Base-by-base conservation (phyloP, 768 basidiomycete genomes). In the Suillus placidus region DNA sequence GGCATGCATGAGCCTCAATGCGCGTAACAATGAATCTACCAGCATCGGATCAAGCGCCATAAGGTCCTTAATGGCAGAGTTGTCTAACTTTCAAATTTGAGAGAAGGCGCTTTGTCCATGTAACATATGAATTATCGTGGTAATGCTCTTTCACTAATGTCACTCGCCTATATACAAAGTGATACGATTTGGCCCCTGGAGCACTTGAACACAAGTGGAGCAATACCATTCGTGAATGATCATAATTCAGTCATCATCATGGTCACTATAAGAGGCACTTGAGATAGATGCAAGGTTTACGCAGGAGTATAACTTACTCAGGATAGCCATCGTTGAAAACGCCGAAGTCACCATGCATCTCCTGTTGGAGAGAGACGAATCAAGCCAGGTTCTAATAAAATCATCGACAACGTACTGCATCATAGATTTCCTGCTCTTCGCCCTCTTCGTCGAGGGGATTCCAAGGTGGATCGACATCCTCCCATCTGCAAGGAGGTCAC, bases 291-390 rank as follows among this genome's bases (percentile, higher is more conserved):
- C 20, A 35, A 55, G 5, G 20, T 35, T 55, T n/a, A 20, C 4
- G 34, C 54, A 55, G 10, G 54, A 35, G 54, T 35, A 20, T 35
- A 6, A n/a, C 54, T n/a, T n/a, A 55, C 54, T 55, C 54, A 1
- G 54, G 54, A 55, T 55, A 55, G 20, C 54, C 54, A 13, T 55
- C 34, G n/a, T 20, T n/a, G 54, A 55, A 55, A 55, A 55, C 32
- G 9, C 32, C 54, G 10, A 55, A 55, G 10, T 35, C 54, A 2
- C 34, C 54, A 34, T 55, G 34, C 54, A 55, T n/a, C 20, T 55
- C 54, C 54, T 55, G 34, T 35, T 43, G 20, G 13, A 40, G 20
- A n/a, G 43, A 20, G 9, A 20, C 20, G 6, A 6, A 35, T 34
- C 34, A 55, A 55, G 2, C 13, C 14, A 49, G 23, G 23, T 49